Conservation (phyloP, 2,329 filamentous ascomycete species). For the Niveomyces coronatus region DNA sequence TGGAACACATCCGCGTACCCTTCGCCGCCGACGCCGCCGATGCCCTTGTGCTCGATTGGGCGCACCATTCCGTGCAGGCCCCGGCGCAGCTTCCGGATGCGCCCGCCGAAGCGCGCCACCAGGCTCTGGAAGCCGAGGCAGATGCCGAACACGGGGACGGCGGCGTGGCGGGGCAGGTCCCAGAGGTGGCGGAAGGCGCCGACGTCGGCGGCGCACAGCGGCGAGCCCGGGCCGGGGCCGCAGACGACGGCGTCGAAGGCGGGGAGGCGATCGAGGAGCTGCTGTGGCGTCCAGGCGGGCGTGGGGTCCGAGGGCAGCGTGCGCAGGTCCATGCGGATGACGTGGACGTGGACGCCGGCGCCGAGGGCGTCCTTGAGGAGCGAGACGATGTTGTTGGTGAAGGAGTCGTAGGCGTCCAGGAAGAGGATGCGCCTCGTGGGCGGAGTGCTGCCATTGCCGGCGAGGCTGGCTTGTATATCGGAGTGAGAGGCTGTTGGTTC, state of each 20-base stretch:
- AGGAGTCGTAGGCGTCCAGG: slow-evolving; percentile 93
- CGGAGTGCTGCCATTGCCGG: background rate
- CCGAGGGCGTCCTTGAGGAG: slow-evolving; percentile 61
- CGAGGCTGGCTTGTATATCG: background rate
- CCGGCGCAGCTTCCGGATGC: slow-evolving; percentile 54
- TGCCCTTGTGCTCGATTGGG: slow-evolving; percentile 46
- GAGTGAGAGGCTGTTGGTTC: slow-evolving; percentile 4
- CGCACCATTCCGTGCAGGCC: slow-evolving; percentile 78
- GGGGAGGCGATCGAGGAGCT: slow-evolving; percentile 28
- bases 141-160: slow-evolving; percentile 74
- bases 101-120: slow-evolving; percentile 55
- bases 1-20: slow-evolving; percentile 51
- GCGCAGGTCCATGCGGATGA: slow-evolving; percentile 26
- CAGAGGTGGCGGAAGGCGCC: slow-evolving; percentile 74
- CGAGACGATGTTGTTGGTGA: slow-evolving; percentile 87
- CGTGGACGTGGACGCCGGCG: slow-evolving; percentile 49
- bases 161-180: slow-evolving; percentile 45
- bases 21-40: slow-evolving; percentile 2
- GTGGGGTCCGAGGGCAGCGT: slow-evolving; percentile 56
- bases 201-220: slow-evolving; percentile 60
- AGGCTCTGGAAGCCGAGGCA: slow-evolving; percentile 86
- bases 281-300: slow-evolving; percentile 35
- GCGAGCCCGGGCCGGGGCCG: slow-evolving; percentile 82
- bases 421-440: slow-evolving; percentile 56
- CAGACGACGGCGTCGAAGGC: slow-evolving; percentile 78